Conservation (phyloP, 2,329 filamentous ascomycete genomes). For the Pleoardoris graminearum region DNA sequence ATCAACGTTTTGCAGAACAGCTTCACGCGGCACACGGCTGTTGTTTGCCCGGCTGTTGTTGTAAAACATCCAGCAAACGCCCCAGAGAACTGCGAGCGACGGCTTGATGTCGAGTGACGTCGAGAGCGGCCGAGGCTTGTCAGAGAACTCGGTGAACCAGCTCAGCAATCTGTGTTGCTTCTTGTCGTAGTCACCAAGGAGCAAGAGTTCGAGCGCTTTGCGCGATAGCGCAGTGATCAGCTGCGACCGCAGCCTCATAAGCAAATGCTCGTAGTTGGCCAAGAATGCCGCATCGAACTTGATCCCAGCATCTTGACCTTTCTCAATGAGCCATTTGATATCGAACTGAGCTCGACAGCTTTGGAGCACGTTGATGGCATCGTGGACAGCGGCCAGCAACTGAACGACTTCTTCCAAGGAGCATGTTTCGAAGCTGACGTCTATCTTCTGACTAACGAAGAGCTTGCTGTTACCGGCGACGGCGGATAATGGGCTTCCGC, state of each 20-base stretch:
- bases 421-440: slow-evolving; percentile 32
- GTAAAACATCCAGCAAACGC: slow-evolving; percentile 50
- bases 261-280: slow-evolving; percentile 50
- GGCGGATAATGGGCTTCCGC: slow-evolving; percentile 29
- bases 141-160: slow-evolving; percentile 49
- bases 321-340: slow-evolving; percentile 37
- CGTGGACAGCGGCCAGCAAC: slow-evolving; percentile 33
- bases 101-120: slow-evolving; percentile 52
- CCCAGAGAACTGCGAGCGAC: slow-evolving; percentile 50
- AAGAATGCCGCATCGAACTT: slow-evolving; percentile 43
- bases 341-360: slow-evolving; percentile 31
- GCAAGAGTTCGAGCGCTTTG: slow-evolving; percentile 34
- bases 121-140: slow-evolving; percentile 45
- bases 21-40: slow-evolving; percentile 26
- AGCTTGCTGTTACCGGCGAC: slow-evolving; percentile 37
- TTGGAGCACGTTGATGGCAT: slow-evolving; percentile 37
- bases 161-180: slow-evolving; percentile 36
- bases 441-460: slow-evolving; percentile 42
- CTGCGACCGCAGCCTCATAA: slow-evolving; percentile 44
- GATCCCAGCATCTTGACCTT: slow-evolving; percentile 34
- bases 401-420: slow-evolving; percentile 35
- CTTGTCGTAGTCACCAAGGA: slow-evolving; percentile 37
- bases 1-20: slow-evolving; percentile 33
- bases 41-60: slow-evolving; percentile 20
- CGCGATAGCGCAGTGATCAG: slow-evolving; percentile 37